Base-by-base conservation (phyloP, 2,329 filamentous ascomycete genomes). In the Aureobasidium sp. region DNA sequence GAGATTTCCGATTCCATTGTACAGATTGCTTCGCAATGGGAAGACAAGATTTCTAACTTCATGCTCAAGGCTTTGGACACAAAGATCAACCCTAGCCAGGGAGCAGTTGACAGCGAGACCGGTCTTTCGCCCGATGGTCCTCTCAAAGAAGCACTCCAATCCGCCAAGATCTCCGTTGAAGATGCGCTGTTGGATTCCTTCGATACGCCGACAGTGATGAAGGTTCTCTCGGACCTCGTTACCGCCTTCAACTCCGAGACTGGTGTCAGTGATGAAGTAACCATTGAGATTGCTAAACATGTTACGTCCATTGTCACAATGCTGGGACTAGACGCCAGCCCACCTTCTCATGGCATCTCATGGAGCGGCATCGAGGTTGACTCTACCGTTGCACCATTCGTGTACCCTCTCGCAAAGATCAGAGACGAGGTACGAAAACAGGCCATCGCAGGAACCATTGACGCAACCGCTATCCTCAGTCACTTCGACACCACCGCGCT, bases 1-100 rank as follows among this genome's bases (percentile, higher is more conserved):
- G 93, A 96, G 70, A 94, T 96, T 63, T 93, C 90, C 0, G 85
- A 88, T 1, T 90, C 92, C 60, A 85, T 96, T 75, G 81, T 89
- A 61, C 84, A 84, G 45, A 83, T 86, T 67, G 88, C 88, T 7
- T 83, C 85, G 61, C 83, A 81, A 46, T 96, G 90, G 88, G 92
- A 96, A 70, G 84, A 85, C 53, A 87, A 86, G 19, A 77, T 95
- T 31, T 88, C 88, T 72, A 86, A 85, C 70, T 86, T 86, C 70
- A 86, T 86, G 71, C 74, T 84, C 62, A 84, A 84, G 64, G 74
- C 79, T 29, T 78, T 77, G 45, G 81, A 84, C 64, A 69, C 79
- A 3, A 70, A 77, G 57, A 62, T 47, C 5, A 55, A 62, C 59
- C 63, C 62, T 23, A 55, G 47, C 38, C 55, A 61, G 40, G 61